phyloP scores from a whole-genome alignment of 768 basidiomycete genomes.

The Pleurotus cornucopiae region DNA sequence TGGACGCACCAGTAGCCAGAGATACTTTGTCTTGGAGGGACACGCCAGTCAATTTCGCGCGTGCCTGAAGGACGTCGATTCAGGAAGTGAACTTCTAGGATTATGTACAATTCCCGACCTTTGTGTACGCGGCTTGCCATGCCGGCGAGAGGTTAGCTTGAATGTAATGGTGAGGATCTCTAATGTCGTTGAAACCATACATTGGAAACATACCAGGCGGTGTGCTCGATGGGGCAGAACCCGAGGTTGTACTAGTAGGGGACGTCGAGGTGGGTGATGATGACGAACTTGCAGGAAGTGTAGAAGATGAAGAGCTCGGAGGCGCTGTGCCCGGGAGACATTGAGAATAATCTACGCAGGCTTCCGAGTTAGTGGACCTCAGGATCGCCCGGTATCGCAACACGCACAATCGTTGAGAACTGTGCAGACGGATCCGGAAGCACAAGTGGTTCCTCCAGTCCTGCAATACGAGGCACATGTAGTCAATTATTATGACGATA shows the following conservation, averaged over 20 bases:
- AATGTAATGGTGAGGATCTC: not conserved
- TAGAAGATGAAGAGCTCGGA: slow-evolving; percentile 17
- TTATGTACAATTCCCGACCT: slow-evolving; percentile 26
- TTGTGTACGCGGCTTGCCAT: slow-evolving; percentile 51
- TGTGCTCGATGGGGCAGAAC: slow-evolving; percentile 16
- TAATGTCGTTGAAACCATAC: not conserved
- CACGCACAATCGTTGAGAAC: slow-evolving; percentile 38
- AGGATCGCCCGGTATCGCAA: not conserved
- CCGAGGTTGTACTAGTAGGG: slow-evolving; percentile 15
- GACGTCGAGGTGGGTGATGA: slow-evolving; percentile 18
- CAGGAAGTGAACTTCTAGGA: not conserved
- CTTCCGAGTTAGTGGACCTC: not conserved
- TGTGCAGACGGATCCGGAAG: slow-evolving; percentile 39
- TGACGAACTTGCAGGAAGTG: slow-evolving; percentile 19
- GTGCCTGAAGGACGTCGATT: slow-evolving; percentile 30
- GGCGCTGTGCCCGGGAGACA: slow-evolving; percentile 37
- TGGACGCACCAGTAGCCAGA: slow-evolving; percentile 43
- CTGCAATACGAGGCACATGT: slow-evolving; percentile 19
- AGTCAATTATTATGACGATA: not conserved
- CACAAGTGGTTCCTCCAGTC: slow-evolving; percentile 47
- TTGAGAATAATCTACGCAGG: slow-evolving; percentile 41
- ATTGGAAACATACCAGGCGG: slow-evolving; percentile 20
- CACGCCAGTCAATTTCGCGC: slow-evolving; percentile 42
- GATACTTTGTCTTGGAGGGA: slow-evolving; percentile 55
- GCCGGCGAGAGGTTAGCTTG: slow-evolving; percentile 41